Evolutionary conservation across 73 alveolate genomes (phyloP), one percentile per base, ranked within the genome.

Genomic region (Stentor coeruleus): DNA sequence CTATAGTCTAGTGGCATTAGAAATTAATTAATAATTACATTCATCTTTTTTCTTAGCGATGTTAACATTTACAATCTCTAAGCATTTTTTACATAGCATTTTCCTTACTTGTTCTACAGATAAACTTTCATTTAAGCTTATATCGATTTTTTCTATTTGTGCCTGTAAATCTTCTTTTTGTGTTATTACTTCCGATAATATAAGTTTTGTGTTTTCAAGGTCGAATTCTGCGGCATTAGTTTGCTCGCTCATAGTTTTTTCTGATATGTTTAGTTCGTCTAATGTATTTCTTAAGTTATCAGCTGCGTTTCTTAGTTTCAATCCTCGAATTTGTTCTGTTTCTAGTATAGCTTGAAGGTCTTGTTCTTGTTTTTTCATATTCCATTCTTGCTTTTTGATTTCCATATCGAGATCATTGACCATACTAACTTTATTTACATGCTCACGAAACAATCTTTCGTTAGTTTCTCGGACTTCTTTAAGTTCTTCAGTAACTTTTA

Each of bases 241-340:
- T 2, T 57, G 35, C 15, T n/a, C 15, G 15, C 28, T 57, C 73
- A 57, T 31, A 2, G 35, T 20, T 57, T 57, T 57, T 57, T 57
- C 73, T 57, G 73, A 57, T n/a, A 57, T n/a, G 73, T 57, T 57
- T 57, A 20, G 15, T 57, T 57, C 73, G 73, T 57, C 73, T 0
- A 57, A n/a, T 57, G 73, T 31, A 20, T 57, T 57, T n/a, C 73
- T n/a, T 57, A 57, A 57, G 15, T 57, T 57, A 20, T 57, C 73
- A 57, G 28, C 35, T 31, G 73, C 28, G 73, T 57, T 20, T 57
- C 28, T 57, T 57, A 20, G 35, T 57, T 57, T 57, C 73, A 57
- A 20, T 57, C 35, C 73, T 57, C 35, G 1, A 20, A n/a, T 57
- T 57, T 57, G 73, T 20, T n/a, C 1, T 20, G 73, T 57, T 57